Percentiles rank a stretch among this genome's conserved stretches.
Evolutionary conservation across 345 rosid species (phyloP).

Genomic region (Excoecaria agallocha): DNA sequence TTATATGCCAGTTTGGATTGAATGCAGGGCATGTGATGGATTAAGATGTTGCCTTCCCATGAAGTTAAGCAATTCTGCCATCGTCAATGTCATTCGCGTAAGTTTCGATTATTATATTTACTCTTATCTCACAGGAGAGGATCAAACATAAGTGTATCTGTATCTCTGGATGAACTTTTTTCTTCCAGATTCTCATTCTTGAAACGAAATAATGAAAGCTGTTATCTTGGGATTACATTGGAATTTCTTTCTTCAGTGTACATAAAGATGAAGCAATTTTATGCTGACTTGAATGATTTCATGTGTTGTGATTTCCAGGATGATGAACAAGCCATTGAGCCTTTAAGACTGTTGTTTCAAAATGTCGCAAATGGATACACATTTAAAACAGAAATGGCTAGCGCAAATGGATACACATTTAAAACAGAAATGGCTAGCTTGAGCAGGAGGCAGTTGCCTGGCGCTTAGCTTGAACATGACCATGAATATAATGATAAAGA

Average conservation of each 20-base stretch:
- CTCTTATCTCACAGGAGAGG: not conserved
- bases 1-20: not conserved
- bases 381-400: not conserved
- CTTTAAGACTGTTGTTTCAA: not conserved
- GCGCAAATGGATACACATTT: constrained; percentile 24
- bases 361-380: not conserved
- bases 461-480: not conserved
- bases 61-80: constrained; percentile 3
- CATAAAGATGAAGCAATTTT: not conserved
- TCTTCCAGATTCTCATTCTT: not conserved
- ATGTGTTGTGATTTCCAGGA: not conserved
- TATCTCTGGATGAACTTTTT: not conserved
- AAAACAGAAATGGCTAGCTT: not conserved
- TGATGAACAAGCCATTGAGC: not conserved
- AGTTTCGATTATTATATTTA: not conserved
- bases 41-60: not conserved
- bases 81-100: not conserved
- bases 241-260: not conserved
- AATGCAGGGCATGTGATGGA: constrained; percentile 12
- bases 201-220: not conserved
- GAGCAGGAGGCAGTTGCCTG: not conserved
- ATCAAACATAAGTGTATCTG: not conserved
- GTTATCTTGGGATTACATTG: not conserved
- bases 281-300: not conserved
- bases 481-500: not conserved